These are phyloP conservation scores for Bryoerythrophyllum caledonicum DNA, from an alignment of 225 moss, liverwort and hornwort species.

Conservation along the genomic window DNA sequence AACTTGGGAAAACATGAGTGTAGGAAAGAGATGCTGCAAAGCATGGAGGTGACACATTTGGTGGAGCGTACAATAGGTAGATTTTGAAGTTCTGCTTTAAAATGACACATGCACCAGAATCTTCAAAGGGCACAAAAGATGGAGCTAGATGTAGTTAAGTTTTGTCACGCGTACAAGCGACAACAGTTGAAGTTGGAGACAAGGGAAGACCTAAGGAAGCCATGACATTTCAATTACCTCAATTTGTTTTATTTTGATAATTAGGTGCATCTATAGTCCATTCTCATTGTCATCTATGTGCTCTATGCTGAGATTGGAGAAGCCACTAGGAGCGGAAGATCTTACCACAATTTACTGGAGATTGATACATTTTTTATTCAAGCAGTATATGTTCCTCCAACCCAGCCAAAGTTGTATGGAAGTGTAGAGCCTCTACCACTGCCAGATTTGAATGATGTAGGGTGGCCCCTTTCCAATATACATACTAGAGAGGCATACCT, in stretches of 20 bases:
- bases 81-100: slow-evolving; percentile 7
- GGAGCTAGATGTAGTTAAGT: not conserved
- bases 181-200: not conserved
- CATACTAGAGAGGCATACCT: not conserved
- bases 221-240: not conserved
- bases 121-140: not conserved
- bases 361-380: not conserved
- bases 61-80: not conserved
- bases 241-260: not conserved
- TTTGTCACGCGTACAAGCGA: not conserved
- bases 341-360: not conserved
- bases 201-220: not conserved
- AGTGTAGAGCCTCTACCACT: not conserved
- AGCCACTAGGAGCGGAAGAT: not conserved
- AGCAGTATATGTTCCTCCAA: not conserved
- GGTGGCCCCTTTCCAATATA: not conserved
- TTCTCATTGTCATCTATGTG: not conserved
- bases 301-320: not conserved
- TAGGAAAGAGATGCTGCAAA: not conserved
- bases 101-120: not conserved
- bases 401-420: slow-evolving; percentile 3
- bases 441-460: not conserved
- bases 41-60: not conserved
- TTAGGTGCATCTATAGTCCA: not conserved
- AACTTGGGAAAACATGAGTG: not conserved